Base-by-base conservation (phyloP, 2,329 filamentous ascomycete species). In the Xylariales sp. region DNA sequence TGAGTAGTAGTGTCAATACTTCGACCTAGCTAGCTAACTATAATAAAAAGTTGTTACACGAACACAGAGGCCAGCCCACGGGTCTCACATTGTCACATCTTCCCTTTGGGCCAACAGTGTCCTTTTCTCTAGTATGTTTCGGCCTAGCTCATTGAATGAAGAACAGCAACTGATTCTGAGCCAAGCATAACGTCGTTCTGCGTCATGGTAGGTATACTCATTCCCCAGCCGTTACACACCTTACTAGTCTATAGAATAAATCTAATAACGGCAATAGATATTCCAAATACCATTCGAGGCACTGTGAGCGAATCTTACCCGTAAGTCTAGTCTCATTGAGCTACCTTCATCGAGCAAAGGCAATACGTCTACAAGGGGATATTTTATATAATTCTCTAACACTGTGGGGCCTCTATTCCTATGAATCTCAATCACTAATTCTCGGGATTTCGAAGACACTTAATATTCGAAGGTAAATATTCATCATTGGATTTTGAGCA, bases 231-330 rank as follows among this genome's bases (percentile, higher is more conserved):
- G 23, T 23, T 23, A 23, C 23, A 23, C 23, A 23, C 23, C 23
- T 23, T 23, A 23, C 23, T 23, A 23, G 23, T 23, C 23, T 23
- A 23, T 23, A 23, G 23, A 23, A 23, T 23, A 23, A 23, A 23
- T 23, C 23, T 23, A 23, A 23, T 23, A 23, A 23, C 23, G 23
- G 23, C 23, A 23, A 23, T 23, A 23, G 23, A 99, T 78, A 97
- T 99, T 23, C 95, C 96, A 1, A 94, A 96, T 71, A 89, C 91
- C 49, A 69, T 72, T 23, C 66, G 70, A 55, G 96, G 96, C 55
- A 97, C 94, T 1, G 93, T 97, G 55, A 93, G 90, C 69, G 96
- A 99, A 81, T 91, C 90, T 45, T 99, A 97, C 75, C 68, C 68
- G 55, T 69, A 69, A 69, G 66, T 69, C 5, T 14, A 69, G 66